Base-by-base conservation (phyloP, 2,329 filamentous ascomycete species). In the Stachybotrys chlorohalonatus region DNA sequence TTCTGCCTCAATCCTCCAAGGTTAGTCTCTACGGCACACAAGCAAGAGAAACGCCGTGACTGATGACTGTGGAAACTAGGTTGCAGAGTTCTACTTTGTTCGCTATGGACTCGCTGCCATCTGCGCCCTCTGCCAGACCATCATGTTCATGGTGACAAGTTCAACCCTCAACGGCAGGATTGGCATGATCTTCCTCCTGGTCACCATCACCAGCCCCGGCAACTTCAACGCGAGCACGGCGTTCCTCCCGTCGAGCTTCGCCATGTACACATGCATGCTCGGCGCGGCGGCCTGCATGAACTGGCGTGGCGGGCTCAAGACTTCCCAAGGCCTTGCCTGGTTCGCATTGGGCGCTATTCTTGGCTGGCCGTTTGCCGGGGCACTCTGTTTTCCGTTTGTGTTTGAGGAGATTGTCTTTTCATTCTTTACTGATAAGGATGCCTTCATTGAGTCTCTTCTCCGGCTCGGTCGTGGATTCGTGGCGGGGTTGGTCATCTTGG, bases 341-440 rank as follows among this genome's bases (percentile, higher is more conserved):
- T 95, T 97, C 66, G 90, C 89, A 13, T 74, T 90, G 8, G 94
- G 90, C 36, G 89, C 87, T 7, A 79, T 95, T 47, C 74, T 99
- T 9, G 94, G 94, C 1, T 99, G 94, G 94, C 94, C 94, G 0
- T 99, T 99, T 73, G 86, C 91, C 11, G 85, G 86, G 45, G 92
- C 90, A 9, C 77, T 99, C 47, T 84, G 88, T 54, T 71, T 86
- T 6, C 94, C 94, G 0, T 95, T 94, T 64, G 68, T 96, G 31
- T 63, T 86, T 0, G 92, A 96, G 68, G 92, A 96, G 63, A 66
- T 83, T 3, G 67, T 91, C 3, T 71, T 84, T 50, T 75, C 78
- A 7, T 49, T 75, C 17, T 69, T 84, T 45, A 78, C 79, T 51
- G 78, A 80, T 58, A 75, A 74, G 54, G 79, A 83, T n/a, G 78